Evolutionary conservation across 768 basidiomycete species (phyloP), one percentile per base, ranked within the genome.

Genomic region (Rhodosporidiobolus odoratus): DNA sequence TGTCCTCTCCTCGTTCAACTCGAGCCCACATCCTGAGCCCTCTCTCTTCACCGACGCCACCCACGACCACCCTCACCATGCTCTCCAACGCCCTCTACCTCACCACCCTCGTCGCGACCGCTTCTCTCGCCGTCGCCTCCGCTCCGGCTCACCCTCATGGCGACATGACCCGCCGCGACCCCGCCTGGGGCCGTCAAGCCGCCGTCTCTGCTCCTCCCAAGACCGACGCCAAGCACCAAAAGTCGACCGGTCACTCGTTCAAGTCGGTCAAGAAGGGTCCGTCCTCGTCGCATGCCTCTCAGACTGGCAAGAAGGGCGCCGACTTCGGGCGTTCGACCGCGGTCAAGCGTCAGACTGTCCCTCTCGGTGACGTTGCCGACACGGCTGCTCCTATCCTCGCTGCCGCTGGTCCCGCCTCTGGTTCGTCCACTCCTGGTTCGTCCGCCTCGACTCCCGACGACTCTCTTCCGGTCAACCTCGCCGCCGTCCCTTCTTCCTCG

Each of bases 1-100:
- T 19, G 19, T 43, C 43, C 30, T 58, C 34, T 47, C 50, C 64
- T n/a, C 54, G 58, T 50, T 50, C 40, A 32, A 58, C 58, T 45
- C 63, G 41, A 37, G 58, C 30, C 41, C 53, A 40, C 32, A 1
- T 12, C 38, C 23, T 30, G 54, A 41, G 13, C 41, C n/a, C n/a
- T n/a, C n/a, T n/a, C n/a, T n/a, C n/a, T n/a, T n/a, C n/a, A n/a
- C n/a, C n/a, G n/a, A n/a, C n/a, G n/a, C n/a, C n/a, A n/a, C n/a
- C n/a, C n/a, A n/a, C n/a, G n/a, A n/a, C n/a, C n/a, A n/a, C n/a
- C n/a, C n/a, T 38, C 58, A 66, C 6, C 40, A 66, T 66, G 65
- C 50, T 53, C 65, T 60, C 65, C n/a, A 43, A 66, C 65, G 21
- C 59, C 48, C 65, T 66, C 50, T 50, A 27, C 65, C 58, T 66